A percentile compares a stretch with the other conserved stretches of the same genome.
phyloP scores from a whole-genome alignment of 768 basidiomycete genomes.

The Kockovaella imperatae region DNA sequence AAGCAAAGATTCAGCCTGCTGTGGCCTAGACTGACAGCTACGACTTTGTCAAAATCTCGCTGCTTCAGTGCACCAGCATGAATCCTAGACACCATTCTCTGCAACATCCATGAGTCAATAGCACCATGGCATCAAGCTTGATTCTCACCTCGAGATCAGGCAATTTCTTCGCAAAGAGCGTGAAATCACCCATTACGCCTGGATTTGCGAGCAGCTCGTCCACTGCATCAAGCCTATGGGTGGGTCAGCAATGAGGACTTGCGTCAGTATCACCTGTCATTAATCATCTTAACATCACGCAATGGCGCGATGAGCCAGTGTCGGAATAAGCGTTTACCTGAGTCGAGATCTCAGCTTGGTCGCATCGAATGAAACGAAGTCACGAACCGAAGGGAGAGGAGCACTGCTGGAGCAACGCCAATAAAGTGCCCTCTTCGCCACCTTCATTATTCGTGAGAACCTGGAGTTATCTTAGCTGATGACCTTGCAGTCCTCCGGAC shows the following conservation, averaged over 20 bases:
- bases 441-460: slow-evolving; percentile 89
- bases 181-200: slow-evolving; percentile 68
- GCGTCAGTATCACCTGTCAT: slow-evolving; percentile 58
- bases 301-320: slow-evolving; percentile 95
- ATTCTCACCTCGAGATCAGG: slow-evolving; percentile 54
- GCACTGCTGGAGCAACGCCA: slow-evolving; percentile 73
- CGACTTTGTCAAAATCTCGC: slow-evolving; percentile 76
- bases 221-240: slow-evolving; percentile 77
- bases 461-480: slow-evolving; percentile 50
- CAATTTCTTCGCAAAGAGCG: slow-evolving; percentile 64
- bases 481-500: too few relatives aligned
- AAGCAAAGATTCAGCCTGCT: not conserved
- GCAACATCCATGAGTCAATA: slow-evolving; percentile 52
- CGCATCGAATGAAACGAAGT: not conserved
- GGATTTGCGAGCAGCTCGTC: slow-evolving; percentile 77
- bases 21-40: slow-evolving; percentile 52
- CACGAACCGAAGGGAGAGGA: slow-evolving; percentile 76
- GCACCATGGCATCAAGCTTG: not conserved
- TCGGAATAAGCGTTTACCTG: slow-evolving; percentile 89
- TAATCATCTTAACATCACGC: slow-evolving; percentile 72
- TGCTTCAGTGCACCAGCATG: slow-evolving; percentile 86
- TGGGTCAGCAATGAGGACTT: slow-evolving; percentile 1
- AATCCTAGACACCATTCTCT: slow-evolving; percentile 86
- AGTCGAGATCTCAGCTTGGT: slow-evolving; percentile 2
- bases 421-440: slow-evolving; percentile 78